Base-by-base conservation (phyloP, 1,284 basidiomycete species). In the Entoloma clypeatum region DNA sequence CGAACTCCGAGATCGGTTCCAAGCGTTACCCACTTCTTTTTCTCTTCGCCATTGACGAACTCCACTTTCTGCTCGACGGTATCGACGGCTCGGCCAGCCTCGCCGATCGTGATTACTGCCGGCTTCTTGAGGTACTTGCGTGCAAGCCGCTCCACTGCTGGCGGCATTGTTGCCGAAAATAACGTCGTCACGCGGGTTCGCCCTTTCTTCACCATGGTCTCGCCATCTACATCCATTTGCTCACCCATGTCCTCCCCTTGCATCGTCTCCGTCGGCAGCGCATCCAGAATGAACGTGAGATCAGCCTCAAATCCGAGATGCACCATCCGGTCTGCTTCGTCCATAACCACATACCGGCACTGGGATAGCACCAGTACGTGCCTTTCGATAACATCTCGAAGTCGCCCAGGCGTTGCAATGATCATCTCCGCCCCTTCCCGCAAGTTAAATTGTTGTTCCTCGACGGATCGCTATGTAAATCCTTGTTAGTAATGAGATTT, bases 281-380 rank as follows among this genome's bases (percentile, higher is more conserved):
- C 81, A 63, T 98, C 95, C 38, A 99, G 71, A 53, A 99, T 99
- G 61, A 92, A 97, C 27, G 89, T 92, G 37, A 99, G 70, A 60
- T 95, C 92, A 10, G 78, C 79, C 63, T 99, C 96, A 63, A 98
- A 99, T 7, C 96, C 96, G 22, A 99, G 81, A 58, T 96, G 86
- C 43, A 99, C 92, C 95, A 99, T 98, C 41, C 94, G 81, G 64
- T 99, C 95, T 13, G 96, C 96, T 71, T 99, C 95, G 64, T 99
- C 96, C 92, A 99, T 95, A 49, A 99, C 94, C 39, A 99, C 84
- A 60, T 98, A 99, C 1, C 90, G 90, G 64, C 95, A 98, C 65
- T 99, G 95, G 4, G 86, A 86, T 36, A 99, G 77, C 25, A 99
- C 94, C 24, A 99, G 74, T 35, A 98, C 91, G 60, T 91, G 92